Evolutionary conservation across 2,329 filamentous ascomycete species (phyloP).

Genomic region (Magnaporthales sp.): DNA sequence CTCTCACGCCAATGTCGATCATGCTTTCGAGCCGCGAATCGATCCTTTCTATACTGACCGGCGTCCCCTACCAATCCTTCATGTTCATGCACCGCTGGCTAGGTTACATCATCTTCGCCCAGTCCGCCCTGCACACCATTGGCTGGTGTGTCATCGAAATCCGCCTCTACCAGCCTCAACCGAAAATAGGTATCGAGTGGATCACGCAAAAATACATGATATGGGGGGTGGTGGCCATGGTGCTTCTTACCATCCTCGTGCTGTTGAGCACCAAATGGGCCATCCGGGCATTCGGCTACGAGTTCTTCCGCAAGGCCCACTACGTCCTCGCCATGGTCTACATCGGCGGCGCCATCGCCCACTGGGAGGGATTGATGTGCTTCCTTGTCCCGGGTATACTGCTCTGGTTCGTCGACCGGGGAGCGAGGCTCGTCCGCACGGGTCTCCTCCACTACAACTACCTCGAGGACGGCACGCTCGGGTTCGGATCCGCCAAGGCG

Average conservation of each 20-base stretch:
- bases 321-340: slow-evolving; percentile 67
- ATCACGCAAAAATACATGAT: slow-evolving; percentile 60
- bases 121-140: slow-evolving; percentile 61
- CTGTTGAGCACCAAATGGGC: slow-evolving; percentile 39
- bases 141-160: slow-evolving; percentile 40
- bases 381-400: slow-evolving; percentile 60
- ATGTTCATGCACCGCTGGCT: slow-evolving; percentile 72
- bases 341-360: slow-evolving; percentile 66
- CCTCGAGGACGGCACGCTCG: slow-evolving; percentile 6
- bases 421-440: slow-evolving; percentile 47
- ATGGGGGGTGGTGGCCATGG: slow-evolving; percentile 63
- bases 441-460: slow-evolving; percentile 53
- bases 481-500: slow-evolving; percentile 35
- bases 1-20: slow-evolving; percentile 62
- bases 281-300: slow-evolving; percentile 56
- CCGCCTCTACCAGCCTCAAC: slow-evolving; percentile 32
- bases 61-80: slow-evolving; percentile 68
- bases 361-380: slow-evolving; percentile 60
- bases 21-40: slow-evolving; percentile 62
- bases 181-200: slow-evolving; percentile 44
- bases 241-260: slow-evolving; percentile 51
- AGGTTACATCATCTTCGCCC: slow-evolving; percentile 63
- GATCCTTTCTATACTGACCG: slow-evolving; percentile 59
- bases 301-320: slow-evolving; percentile 68
- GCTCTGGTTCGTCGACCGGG: slow-evolving; percentile 58